Percentiles rank a stretch among this genome's conserved stretches.
Conservation (phyloP, 2,329 filamentous ascomycete species). For the Penicillium sp. region DNA sequence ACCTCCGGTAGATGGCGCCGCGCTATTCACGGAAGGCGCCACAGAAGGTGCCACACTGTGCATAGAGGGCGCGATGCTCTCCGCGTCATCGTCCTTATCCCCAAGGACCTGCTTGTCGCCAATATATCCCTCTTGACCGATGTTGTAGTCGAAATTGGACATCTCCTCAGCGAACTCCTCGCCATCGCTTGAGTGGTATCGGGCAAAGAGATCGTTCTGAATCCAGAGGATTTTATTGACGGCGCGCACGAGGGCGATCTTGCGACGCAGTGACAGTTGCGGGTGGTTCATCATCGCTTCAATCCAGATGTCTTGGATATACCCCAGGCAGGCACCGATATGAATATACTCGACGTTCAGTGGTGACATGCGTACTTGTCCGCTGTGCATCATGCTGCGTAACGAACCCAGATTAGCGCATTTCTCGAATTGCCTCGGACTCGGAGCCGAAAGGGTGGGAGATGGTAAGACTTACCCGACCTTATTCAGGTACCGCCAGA, state of each 20-base stretch:
- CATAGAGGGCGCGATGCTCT: constrained; percentile 26
- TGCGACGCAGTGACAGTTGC: constrained; percentile 61
- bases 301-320: constrained; percentile 72
- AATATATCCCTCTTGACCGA: constrained; percentile 59
- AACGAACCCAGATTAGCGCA: background rate
- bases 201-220: constrained; percentile 81
- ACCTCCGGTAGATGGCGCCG: constrained; percentile 12
- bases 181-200: constrained; percentile 70
- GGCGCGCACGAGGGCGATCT: constrained; percentile 70
- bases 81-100: constrained; percentile 31
- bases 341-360: constrained; percentile 79
- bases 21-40: constrained; percentile 16
- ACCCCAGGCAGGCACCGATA: constrained; percentile 66
- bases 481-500: constrained; percentile 81
- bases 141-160: constrained; percentile 44
- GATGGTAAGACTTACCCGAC: constrained; percentile 57
- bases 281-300: constrained; percentile 72
- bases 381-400: constrained; percentile 71
- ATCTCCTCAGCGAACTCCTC: constrained; percentile 54
- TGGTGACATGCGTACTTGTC: constrained; percentile 65
- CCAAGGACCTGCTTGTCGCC: constrained; percentile 57
- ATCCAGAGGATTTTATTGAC: constrained; percentile 82
- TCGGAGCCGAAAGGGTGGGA: background rate
- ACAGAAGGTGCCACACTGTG: constrained; percentile 23
- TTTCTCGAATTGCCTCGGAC: background rate